Evolutionary conservation across 495 filamentous ascomycete species (phyloP).

Genomic region (Evernia prunastri): DNA sequence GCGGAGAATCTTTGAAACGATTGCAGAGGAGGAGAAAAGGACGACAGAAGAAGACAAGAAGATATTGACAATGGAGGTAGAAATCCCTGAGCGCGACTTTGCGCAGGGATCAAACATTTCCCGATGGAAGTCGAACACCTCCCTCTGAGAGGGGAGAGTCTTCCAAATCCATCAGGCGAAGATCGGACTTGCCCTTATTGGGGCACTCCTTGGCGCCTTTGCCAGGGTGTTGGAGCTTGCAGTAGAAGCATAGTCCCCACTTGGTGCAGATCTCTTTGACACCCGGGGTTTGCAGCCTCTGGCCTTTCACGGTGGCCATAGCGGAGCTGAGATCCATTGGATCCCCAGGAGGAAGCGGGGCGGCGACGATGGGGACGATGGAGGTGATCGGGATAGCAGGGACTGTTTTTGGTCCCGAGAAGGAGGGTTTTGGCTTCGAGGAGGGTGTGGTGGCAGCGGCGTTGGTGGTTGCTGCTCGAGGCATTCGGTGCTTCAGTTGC

Average conservation of each 20-base stretch:
- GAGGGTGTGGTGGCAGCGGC: neutral
- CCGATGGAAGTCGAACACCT: neutral
- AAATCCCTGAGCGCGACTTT: neutral
- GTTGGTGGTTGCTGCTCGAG: too few relatives aligned
- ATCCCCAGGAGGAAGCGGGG: too few relatives aligned
- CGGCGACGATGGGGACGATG: neutral
- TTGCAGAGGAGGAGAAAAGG: neutral
- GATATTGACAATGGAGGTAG: neutral
- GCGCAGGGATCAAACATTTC: neutral
- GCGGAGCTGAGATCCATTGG: neutral
- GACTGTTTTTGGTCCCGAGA: too few relatives aligned
- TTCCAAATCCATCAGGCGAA: too few relatives aligned
- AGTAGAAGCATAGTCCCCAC: too few relatives aligned
- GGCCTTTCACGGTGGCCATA: neutral
- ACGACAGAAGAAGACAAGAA: neutral
- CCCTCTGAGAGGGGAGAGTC: neutral
- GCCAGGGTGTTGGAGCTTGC: too few relatives aligned
- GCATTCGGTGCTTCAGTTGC: neutral
- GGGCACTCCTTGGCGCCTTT: too few relatives aligned
- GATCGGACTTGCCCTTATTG: too few relatives aligned
- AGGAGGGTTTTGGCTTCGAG: neutral
- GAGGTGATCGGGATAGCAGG: too few relatives aligned
- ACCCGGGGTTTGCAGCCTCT: too few relatives aligned
- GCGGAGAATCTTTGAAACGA: neutral
- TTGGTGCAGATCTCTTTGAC: too few relatives aligned